phyloP scores from a whole-genome alignment of 2,329 filamentous ascomycete species.

The Aureobasidium uvarum region DNA sequence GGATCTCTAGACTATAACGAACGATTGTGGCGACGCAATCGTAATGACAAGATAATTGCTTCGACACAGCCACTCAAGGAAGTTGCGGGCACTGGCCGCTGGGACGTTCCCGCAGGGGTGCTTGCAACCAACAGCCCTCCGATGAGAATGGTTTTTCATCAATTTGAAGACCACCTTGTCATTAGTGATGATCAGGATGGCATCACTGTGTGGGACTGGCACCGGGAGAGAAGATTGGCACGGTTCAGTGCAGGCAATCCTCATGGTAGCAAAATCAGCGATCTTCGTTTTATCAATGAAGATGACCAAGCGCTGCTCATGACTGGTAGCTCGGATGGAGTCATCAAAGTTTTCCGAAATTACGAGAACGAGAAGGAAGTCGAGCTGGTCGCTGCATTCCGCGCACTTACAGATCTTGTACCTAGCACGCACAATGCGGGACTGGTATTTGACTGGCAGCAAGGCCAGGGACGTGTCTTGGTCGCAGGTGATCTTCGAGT shows the following conservation, averaged over 20 bases:
- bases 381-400: constrained; percentile 85
- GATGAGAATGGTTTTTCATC: constrained; percentile 91
- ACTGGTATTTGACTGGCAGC: constrained; percentile 98
- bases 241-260: constrained; percentile 96
- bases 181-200: constrained; percentile 92
- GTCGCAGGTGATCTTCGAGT: constrained; percentile 95
- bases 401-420: constrained; percentile 88
- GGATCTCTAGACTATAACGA: constrained; percentile 96
- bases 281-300: constrained; percentile 97
- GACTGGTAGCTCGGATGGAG: constrained; percentile 92
- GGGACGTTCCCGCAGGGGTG: constrained; percentile 79
- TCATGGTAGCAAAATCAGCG: constrained; percentile 83
- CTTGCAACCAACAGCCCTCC: constrained; percentile 90
- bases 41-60: constrained; percentile 87
- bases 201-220: constrained; percentile 89
- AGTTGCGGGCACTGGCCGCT: constrained; percentile 77
- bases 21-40: constrained; percentile 83
- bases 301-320: constrained; percentile 94
- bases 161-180: constrained; percentile 94
- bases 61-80: constrained; percentile 94
- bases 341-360: constrained; percentile 87
- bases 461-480: constrained; percentile 91
- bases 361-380: constrained; percentile 77
- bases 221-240: constrained; percentile 68
- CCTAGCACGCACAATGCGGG: constrained; percentile 84